Evolutionary conservation across 2,329 filamentous ascomycete species (phyloP).

Genomic region (Diaporthe vaccinii): DNA sequence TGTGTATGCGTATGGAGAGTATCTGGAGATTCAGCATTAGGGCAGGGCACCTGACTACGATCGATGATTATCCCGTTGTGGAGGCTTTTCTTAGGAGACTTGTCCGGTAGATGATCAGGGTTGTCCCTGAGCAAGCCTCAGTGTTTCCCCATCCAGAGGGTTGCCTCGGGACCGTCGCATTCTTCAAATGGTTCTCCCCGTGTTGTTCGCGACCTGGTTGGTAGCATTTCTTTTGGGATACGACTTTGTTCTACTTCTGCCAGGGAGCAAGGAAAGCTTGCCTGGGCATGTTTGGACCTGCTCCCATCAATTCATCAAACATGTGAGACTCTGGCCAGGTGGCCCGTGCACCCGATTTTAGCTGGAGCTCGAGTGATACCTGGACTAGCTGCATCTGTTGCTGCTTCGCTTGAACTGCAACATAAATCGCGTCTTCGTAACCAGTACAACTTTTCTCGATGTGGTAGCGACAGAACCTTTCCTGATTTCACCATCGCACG

Average conservation of each 20-base stretch:
- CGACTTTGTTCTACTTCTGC: background rate
- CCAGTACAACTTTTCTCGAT: slow-evolving; percentile 21
- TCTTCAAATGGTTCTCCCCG: background rate
- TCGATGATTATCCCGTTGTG: slow-evolving; percentile 19
- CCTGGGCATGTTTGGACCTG: background rate
- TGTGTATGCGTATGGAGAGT: slow-evolving; percentile 5
- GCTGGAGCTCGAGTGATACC: slow-evolving; percentile 36
- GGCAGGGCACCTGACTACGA: slow-evolving; percentile 18
- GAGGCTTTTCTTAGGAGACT: slow-evolving; percentile 2
- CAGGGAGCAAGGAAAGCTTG: background rate
- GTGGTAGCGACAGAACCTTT: slow-evolving; percentile 30
- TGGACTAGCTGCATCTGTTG: slow-evolving; percentile 5
- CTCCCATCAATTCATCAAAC: background rate
- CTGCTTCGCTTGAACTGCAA: background rate
- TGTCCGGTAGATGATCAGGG: slow-evolving; percentile 10
- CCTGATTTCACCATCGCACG: background rate
- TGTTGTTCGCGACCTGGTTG: background rate
- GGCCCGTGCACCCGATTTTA: slow-evolving; percentile 35
- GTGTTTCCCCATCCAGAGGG: background rate
- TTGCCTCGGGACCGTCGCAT: background rate
- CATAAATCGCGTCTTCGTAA: slow-evolving; percentile 1
- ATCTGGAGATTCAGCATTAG: background rate
- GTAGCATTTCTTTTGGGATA: background rate
- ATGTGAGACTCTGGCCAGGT: slow-evolving; percentile 17
- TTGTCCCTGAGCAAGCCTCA: slow-evolving; percentile 3